Evolutionary conservation across 2,329 filamentous ascomycete genomes (phyloP), one percentile per base, ranked within the genome.

Genomic region (Ceratocystis cacaofunesta): DNA sequence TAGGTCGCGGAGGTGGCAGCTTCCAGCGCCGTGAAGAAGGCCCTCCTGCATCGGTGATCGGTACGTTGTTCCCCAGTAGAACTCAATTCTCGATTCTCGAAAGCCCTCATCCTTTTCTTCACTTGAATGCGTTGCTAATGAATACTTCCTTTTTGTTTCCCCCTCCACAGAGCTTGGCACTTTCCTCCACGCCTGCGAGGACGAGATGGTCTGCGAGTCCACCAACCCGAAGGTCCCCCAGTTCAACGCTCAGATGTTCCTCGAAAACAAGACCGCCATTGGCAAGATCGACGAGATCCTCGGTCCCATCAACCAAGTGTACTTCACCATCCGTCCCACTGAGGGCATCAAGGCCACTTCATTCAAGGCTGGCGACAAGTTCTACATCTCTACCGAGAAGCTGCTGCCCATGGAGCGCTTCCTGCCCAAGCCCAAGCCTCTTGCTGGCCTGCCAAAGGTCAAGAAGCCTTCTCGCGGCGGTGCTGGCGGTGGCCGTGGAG

Each of bases 211-310:
- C 71, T 96, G 92, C 88, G 87, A 91, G 77, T 95, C 89, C 71
- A 87, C 88, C 77, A 97, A 96, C 81, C 80, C 88, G 72, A 97
- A 97, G 79, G 88, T 99, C 69, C 94, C 94, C 68, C 95, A 95
- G 80, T 99, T 99, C 87, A 97, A 96, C 81, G 94, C 94, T 68
- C 91, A 91, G 71, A 95, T 99, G 76, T 99, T 94, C 80, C 87
- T 97, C 72, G 92, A 97, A 83, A 99, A 97, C 82, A 99, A 97
- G 87, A 92, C 89, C 58, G 81, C 88, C 68, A 85, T 99, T 75
- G 94, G 94, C 76, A 97, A 97, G 79, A 89, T 99, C 74, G 94
- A 99, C 79, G 94, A 99, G 79, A 89, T 99, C 70, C 87, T 99
- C 71, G 94, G 94, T 66, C 92, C 94, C 69, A 89, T 99, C 77